A percentile compares a stretch with the other conserved stretches of the same genome.
Evolutionary conservation across 2,329 filamentous ascomycete species (phyloP).

Genomic region (Keithomyces neogunnii): DNA sequence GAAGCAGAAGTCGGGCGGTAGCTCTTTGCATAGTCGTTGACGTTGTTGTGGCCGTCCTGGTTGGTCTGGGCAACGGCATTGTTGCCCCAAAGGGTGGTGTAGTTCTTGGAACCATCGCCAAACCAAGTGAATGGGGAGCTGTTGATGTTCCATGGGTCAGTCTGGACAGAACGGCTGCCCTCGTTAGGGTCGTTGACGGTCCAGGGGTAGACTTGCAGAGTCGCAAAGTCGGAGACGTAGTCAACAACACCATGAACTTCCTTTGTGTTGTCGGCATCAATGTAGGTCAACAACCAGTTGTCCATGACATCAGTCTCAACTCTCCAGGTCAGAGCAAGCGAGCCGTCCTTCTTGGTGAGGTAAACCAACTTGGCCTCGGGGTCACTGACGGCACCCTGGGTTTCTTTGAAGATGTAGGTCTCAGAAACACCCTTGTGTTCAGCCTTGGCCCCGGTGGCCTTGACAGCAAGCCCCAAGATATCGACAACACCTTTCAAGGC

Average conservation of each 20-base stretch:
- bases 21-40: conserved; percentile 22
- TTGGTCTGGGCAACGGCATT: conserved; percentile 45
- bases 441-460: conserved; percentile 17
- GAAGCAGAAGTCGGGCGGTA: conserved; percentile 36
- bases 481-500: conserved; percentile 33
- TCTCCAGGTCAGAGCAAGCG: conserved; percentile 44
- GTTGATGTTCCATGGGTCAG: conserved; percentile 37
- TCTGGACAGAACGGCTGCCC: conserved; percentile 32
- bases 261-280: conserved; percentile 39
- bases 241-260: conserved; percentile 46
- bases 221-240: conserved; percentile 44
- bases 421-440: conserved; percentile 18
- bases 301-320: conserved; percentile 48
- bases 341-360: conserved; percentile 37
- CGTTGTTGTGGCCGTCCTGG: conserved; percentile 34
- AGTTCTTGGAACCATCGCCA: conserved; percentile 35
- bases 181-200: conserved; percentile 44
- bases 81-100: conserved; percentile 48
- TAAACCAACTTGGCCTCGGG: conserved; percentile 49
- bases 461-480: conserved; percentile 23
- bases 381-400: conserved; percentile 38
- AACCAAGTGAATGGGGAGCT: conserved; percentile 47
- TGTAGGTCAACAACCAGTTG: conserved; percentile 52
- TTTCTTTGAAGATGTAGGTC: conserved; percentile 34
- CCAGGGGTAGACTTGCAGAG: conserved; percentile 49